Conservation (phyloP, 2,329 filamentous ascomycete genomes). For the Raffaelea arxii region DNA sequence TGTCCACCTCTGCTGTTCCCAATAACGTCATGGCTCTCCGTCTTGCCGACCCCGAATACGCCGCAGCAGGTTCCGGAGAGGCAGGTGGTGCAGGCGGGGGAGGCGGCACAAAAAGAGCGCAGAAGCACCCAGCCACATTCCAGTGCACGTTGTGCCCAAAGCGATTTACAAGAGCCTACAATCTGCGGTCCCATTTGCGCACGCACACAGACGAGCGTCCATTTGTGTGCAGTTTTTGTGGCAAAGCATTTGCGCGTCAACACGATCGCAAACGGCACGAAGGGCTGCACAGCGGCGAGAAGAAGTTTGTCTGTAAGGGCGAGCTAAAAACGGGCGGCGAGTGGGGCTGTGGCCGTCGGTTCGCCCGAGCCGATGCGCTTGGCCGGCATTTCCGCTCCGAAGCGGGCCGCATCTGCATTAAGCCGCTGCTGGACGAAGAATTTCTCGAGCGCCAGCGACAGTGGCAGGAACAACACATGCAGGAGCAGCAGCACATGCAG, state of each 20-base stretch:
- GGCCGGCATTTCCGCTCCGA: slow-evolving; percentile 93
- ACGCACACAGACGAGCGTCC: slow-evolving; percentile 96
- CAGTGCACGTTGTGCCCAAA: slow-evolving; percentile 92
- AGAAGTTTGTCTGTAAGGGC: slow-evolving; percentile 96
- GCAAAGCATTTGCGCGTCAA: slow-evolving; percentile 93
- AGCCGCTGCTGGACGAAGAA: slow-evolving; percentile 93
- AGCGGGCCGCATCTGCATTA: slow-evolving; percentile 92
- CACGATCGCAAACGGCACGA: slow-evolving; percentile 97
- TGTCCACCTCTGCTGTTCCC: slow-evolving; percentile 53
- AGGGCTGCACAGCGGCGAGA: slow-evolving; percentile 90
- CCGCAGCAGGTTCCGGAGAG: slow-evolving; percentile 54
- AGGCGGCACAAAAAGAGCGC: slow-evolving; percentile 66
- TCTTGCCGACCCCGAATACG: slow-evolving; percentile 79
- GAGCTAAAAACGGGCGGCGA: slow-evolving; percentile 72
- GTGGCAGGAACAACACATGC: slow-evolving; percentile 64
- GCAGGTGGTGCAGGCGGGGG: slow-evolving; percentile 42
- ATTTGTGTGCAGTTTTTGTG: slow-evolving; percentile 93
- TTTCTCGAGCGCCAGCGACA: slow-evolving; percentile 68
- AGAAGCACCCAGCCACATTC: slow-evolving; percentile 96
- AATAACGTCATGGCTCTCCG: slow-evolving; percentile 72
- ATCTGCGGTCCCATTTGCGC: slow-evolving; percentile 85
- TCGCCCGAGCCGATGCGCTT: slow-evolving; percentile 89
- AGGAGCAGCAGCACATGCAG: slow-evolving; percentile 54
- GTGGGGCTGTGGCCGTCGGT: slow-evolving; percentile 90
- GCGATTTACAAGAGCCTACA: slow-evolving; percentile 92